These are phyloP conservation scores for Recurvomyces mirabilis DNA, from an alignment of 495 filamentous ascomycete species.

Conservation along the genomic window DNA sequence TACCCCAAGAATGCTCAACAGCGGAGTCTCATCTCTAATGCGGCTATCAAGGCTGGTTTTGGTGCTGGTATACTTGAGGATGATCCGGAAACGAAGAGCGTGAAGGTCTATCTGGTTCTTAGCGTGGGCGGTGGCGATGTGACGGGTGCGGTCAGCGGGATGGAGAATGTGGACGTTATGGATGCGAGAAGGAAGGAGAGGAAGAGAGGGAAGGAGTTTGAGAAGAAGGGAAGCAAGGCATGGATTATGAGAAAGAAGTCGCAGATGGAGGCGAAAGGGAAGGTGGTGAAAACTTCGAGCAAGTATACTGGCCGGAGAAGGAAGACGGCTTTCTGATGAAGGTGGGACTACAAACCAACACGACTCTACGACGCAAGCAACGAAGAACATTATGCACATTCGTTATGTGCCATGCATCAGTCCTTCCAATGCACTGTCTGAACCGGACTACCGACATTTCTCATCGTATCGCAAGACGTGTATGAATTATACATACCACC, in stretches of 20 bases:
- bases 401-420: no score
- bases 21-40: conserved; percentile 76
- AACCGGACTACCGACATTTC: no score
- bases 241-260: conserved; percentile 96
- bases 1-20: conserved; percentile 94
- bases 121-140: conserved; percentile 76
- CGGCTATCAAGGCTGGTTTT: conserved; percentile 87
- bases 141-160: conserved; percentile 54
- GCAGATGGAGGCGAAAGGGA: conserved; percentile 86
- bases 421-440: no score
- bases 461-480: no score
- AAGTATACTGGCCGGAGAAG: conserved; percentile 90
- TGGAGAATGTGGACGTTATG: conserved; percentile 75
- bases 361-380: no score
- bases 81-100: conserved; percentile 88
- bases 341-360: no score
- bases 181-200: conserved; percentile 50
- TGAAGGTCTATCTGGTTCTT: conserved; percentile 85
- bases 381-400: no score
- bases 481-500: no score
- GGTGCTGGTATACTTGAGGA: conserved; percentile 91
- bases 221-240: conserved; percentile 64
- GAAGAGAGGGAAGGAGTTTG: conserved; percentile 32
- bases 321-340: conserved; percentile 45
- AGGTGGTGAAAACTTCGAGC: conserved; percentile 76